These are phyloP conservation scores for Fusarium paranaense DNA, from an alignment of 2,329 filamentous ascomycete species.

Conservation along the genomic window DNA sequence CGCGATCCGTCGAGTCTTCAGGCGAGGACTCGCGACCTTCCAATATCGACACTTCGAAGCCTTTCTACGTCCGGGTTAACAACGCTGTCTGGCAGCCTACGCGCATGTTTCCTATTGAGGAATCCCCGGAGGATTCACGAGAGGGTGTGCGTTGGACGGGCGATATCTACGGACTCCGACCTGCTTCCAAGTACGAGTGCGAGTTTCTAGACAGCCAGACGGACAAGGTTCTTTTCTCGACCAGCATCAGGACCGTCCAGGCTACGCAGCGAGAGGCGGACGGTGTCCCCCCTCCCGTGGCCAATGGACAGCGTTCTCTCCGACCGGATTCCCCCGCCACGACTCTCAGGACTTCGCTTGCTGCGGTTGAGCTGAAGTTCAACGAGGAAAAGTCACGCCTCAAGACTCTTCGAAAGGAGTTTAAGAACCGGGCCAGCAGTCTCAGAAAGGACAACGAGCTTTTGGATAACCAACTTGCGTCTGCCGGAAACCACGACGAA, in stretches of 20 bases:
- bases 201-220: conserved; percentile 79
- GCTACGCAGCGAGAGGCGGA: conserved; percentile 54
- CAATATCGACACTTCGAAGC: conserved; percentile 75
- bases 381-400: conserved; percentile 76
- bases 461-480: conserved; percentile 73
- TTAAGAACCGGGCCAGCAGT: conserved; percentile 74
- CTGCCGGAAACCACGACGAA: conserved; percentile 79
- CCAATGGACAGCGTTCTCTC: conserved; percentile 68
- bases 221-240: conserved; percentile 75
- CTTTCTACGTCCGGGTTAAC: conserved; percentile 83
- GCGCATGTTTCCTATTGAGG: conserved; percentile 68
- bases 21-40: conserved; percentile 52
- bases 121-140: conserved; percentile 48
- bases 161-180: conserved; percentile 75
- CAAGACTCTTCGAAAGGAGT: conserved; percentile 79
- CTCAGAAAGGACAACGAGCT: conserved; percentile 81
- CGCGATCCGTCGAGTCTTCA: conserved; percentile 41
- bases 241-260: conserved; percentile 75
- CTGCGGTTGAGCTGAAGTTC: conserved; percentile 76
- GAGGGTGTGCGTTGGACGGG: conserved; percentile 74
- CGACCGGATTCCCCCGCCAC: conserved; percentile 82
- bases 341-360: conserved; percentile 81
- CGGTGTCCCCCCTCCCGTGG: conserved; percentile 43
- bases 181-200: conserved; percentile 81
- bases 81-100: conserved; percentile 84